phyloP scores from a whole-genome alignment of 192 early-diverging fungal genomes.

The Backusella tuberculispora region DNA sequence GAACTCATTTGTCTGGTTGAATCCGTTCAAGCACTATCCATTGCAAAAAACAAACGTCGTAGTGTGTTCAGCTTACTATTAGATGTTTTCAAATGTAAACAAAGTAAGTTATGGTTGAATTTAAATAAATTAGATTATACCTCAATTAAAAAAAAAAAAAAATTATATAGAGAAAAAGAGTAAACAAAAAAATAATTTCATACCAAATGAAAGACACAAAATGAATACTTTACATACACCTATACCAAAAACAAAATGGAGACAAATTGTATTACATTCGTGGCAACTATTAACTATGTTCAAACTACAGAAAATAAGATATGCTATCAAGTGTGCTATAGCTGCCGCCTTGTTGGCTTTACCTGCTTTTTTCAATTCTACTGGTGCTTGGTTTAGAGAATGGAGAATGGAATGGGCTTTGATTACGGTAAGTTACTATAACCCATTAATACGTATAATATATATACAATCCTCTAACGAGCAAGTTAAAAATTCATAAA shows the following conservation, averaged over 20 bases:
- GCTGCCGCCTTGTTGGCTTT: constrained; percentile 62
- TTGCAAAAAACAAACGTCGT: neutral
- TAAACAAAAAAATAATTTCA: constrained; percentile 20
- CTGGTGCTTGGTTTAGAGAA: constrained; percentile 53
- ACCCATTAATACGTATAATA: too few species aligned
- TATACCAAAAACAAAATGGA: constrained; percentile 49
- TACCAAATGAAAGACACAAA: constrained; percentile 41
- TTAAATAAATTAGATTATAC: neutral
- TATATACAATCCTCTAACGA: neutral
- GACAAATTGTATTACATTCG: constrained; percentile 49
- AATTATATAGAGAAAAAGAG: neutral
- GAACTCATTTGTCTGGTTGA: constrained; percentile 62
- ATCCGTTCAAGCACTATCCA: constrained; percentile 20
- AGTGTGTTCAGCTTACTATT: neutral
- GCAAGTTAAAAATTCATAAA: neutral
- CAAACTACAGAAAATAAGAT: constrained; percentile 67
- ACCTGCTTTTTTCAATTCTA: constrained; percentile 64
- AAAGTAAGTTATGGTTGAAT: neutral
- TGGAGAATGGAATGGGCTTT: constrained; percentile 80
- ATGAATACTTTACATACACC: constrained; percentile 63
- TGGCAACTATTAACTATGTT: constrained; percentile 67
- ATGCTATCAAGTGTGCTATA: constrained; percentile 73
- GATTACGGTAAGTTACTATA: constrained; percentile 56
- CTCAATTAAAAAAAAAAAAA: neutral
- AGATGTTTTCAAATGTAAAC: neutral